Evolutionary conservation across 352 stramenopile species (phyloP), one percentile per base, ranked within the genome.

Genomic region (Phytophthora sojae): DNA sequence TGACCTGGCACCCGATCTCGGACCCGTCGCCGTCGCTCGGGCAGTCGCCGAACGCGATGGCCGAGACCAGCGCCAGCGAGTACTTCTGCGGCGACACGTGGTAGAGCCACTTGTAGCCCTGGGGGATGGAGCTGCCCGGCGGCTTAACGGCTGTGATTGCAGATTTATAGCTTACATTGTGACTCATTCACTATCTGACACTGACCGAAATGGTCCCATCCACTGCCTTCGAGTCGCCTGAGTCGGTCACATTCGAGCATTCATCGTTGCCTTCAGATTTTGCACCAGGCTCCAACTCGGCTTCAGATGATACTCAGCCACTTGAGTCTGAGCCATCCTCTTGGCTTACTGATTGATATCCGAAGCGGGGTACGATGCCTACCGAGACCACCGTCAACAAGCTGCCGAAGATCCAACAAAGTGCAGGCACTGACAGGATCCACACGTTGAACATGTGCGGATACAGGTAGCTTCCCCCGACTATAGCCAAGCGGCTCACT

Each of bases 381-480:
- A 57, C 19, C 21, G 57, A 69, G 8, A 70, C 64, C 1, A 64
- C 42, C 6, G 45, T 29, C 35, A 78, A 62, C 17, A 61, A 11
- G 7, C 62, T 63, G 37, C 67, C 75, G 23, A 82, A 80, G 25
- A 72, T 35, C 64, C 54, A 77, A 35, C 45, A 49, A 29, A 77
- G 21, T 14, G 37, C 21, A 25, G 68, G 26, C 19, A 81, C 59
- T 6, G 75, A 79, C 52, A 79, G 14, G 17, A 72, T 55, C 75
- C 71, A 82, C 37, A 76, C 67, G 54, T 82, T 78, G 50, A 75
- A 79, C 71, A 82, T 79, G 15, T 71, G 63, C 12, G 75, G 71
- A 25, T 65, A 79, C 32, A 82, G 53, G 37, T 69, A 76, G 1
- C 56, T 61, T n/a, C 70, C 71, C 15, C 59, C 60, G n/a, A 79